Conservation (phyloP, 169 alveolate species). For the Cardiosporidium cionae region DNA sequence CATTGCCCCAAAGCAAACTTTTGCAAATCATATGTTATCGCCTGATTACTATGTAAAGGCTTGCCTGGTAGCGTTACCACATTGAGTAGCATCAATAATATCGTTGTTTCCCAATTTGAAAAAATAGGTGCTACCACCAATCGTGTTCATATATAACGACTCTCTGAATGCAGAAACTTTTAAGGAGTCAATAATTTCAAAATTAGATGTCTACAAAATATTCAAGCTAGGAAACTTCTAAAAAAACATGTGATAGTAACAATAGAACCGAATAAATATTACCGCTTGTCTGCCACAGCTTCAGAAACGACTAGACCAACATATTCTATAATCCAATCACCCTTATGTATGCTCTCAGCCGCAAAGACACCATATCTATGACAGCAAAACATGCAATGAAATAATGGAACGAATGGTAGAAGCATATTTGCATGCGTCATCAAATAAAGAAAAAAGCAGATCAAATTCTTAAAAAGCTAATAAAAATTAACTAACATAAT, state of each 20-base stretch:
- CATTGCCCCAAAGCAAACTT: background rate
- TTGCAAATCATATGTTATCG: background rate
- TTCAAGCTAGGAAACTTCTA: constrained; percentile 4
- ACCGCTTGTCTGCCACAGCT: constrained; percentile 26
- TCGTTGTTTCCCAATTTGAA: constrained; percentile 24
- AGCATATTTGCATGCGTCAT: no score
- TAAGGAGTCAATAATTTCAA: no score
- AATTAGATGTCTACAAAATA: no score
- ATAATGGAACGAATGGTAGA: no score
- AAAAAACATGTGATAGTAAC: constrained; percentile 6
- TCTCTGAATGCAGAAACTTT: no score
- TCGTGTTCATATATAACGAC: constrained; percentile 31
- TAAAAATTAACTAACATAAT: no score
- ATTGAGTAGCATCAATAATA: constrained; percentile 24
- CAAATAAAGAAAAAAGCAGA: no score
- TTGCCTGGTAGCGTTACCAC: constrained; percentile 6
- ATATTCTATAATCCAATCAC: constrained; percentile 26
- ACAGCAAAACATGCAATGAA: no score
- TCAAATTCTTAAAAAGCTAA: no score
- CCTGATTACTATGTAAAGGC: background rate
- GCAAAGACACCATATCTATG: constrained; percentile 6
- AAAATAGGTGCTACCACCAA: constrained; percentile 23
- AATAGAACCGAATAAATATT: constrained; percentile 5
- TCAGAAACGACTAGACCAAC: constrained; percentile 16
- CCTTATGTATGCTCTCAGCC: constrained; percentile 12